phyloP scores from a whole-genome alignment of 305 asterid genomes.

The Striga hermonthica region DNA sequence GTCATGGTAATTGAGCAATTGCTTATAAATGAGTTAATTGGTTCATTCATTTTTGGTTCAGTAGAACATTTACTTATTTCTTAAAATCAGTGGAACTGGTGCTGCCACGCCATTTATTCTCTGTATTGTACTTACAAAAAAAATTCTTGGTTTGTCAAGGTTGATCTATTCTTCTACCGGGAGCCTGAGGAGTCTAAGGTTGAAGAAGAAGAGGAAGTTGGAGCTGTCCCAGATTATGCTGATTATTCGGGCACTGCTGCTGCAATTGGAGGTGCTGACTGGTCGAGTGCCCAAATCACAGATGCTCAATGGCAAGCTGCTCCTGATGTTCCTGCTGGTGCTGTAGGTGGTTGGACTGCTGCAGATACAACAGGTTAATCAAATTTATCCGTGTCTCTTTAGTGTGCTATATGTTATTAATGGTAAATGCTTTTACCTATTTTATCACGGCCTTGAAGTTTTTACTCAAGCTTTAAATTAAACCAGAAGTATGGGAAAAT shows the following conservation, averaged over 20 bases:
- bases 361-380: conserved; percentile 28
- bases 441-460: no score
- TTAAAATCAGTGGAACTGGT: no score
- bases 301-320: conserved; percentile 43
- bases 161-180: conserved; percentile 56
- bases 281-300: conserved; percentile 47
- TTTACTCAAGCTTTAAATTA: no score
- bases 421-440: no score
- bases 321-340: conserved; percentile 35
- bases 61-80: no score
- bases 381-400: neutral
- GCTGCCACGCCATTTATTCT: no score
- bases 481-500: no score
- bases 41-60: no score
- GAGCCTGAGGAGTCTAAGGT: conserved; percentile 58
- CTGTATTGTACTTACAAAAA: no score
- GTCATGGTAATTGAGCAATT: conserved; percentile 29
- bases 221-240: conserved; percentile 43
- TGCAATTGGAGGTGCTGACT: conserved; percentile 38
- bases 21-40: no score
- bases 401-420: no score
- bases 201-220: conserved; percentile 45
- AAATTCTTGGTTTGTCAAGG: conserved; percentile 32
- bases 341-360: conserved; percentile 36
- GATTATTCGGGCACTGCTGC: conserved; percentile 33